Conservation (phyloP, 768 basidiomycete species). For the Gloeostereum incarnatum region DNA sequence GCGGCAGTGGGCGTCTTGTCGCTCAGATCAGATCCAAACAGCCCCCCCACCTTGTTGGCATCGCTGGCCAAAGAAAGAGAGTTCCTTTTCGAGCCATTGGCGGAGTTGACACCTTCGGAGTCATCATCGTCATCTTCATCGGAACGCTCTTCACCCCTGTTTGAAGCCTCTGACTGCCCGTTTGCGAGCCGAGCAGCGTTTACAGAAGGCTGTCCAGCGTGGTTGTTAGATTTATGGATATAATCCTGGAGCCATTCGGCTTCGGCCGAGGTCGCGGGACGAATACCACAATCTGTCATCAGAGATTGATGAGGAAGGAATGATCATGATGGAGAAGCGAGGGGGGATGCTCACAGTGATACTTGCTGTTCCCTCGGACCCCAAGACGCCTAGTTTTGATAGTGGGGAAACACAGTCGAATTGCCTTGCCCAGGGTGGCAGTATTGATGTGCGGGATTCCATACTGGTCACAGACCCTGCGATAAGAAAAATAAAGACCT, state of each 20-base stretch:
- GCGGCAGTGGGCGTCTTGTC: conserved; percentile 85
- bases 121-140: conserved; percentile 87
- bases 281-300: conserved; percentile 78
- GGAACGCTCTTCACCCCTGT: conserved; percentile 60
- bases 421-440: conserved; percentile 91
- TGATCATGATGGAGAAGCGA: conserved; percentile 20
- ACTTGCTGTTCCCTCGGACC: conserved; percentile 92
- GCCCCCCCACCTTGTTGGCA: conserved; percentile 45
- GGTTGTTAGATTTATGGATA: conserved; percentile 86
- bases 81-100: conserved; percentile 59
- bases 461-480: conserved; percentile 85
- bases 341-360: conserved; percentile 65
- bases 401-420: conserved; percentile 86
- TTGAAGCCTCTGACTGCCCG: conserved; percentile 53
- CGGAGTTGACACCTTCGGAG: conserved; percentile 62
- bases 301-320: conserved; percentile 16
- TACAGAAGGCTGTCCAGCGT: conserved; percentile 64
- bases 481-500: conserved; percentile 90
- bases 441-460: conserved; percentile 93
- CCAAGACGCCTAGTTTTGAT: conserved; percentile 93
- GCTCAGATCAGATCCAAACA: conserved; percentile 56
- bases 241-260: conserved; percentile 91
- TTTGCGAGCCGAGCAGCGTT: conserved; percentile 67
- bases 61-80: conserved; percentile 61
- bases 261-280: conserved; percentile 84